These are phyloP conservation scores for Gnomoniopsis sp. DNA, from an alignment of 2,329 filamentous ascomycete species.

Conservation along the genomic window DNA sequence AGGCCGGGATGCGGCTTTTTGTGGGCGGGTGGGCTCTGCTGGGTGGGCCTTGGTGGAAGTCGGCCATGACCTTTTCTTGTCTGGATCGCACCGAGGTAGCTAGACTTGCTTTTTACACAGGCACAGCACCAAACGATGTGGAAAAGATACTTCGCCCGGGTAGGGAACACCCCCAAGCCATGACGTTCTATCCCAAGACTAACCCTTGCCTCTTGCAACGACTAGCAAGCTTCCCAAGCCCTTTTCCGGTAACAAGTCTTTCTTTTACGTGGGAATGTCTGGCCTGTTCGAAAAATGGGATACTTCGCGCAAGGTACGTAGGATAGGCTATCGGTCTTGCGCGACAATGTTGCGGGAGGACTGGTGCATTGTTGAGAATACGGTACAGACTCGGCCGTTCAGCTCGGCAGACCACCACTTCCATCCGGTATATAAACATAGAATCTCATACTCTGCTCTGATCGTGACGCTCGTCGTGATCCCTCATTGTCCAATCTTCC, in stretches of 20 bases:
- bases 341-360: too few relatives aligned
- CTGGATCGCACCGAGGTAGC: background rate
- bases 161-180: conserved; percentile 2
- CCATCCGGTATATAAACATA: conserved; percentile 16
- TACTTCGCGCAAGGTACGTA: conserved; percentile 1
- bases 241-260: conserved; percentile 4
- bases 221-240: conserved; percentile 14
- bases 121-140: background rate
- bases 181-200: conserved; percentile 14
- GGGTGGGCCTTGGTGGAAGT: background rate
- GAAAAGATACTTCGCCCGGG: background rate
- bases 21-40: background rate
- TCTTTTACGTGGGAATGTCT: background rate
- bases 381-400: conserved; percentile 6
- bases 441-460: conserved; percentile 3
- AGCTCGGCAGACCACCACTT: conserved; percentile 1
- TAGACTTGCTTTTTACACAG: background rate
- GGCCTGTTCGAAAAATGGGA: background rate
- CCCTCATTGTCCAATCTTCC: background rate
- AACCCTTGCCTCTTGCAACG: conserved; percentile 15
- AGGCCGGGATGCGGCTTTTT: background rate
- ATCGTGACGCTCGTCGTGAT: background rate
- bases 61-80: background rate
- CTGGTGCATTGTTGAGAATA: background rate
- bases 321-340: conserved; percentile 10